phyloP scores from a whole-genome alignment of 805 yeast species.

The Yamadazyma takamatsuzukensis region DNA sequence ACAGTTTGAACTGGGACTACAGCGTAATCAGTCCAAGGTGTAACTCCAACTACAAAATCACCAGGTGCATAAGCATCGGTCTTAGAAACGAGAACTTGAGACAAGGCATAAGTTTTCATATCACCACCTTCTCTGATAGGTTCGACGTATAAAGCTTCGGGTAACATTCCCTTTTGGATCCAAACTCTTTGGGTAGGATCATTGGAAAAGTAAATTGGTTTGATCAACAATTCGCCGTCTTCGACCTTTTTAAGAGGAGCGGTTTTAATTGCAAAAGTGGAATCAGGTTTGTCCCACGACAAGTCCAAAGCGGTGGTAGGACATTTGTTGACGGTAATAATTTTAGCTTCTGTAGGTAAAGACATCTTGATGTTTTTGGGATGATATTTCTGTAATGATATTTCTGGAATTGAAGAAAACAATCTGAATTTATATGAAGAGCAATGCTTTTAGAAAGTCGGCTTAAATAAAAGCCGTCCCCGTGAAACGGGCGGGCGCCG shows the following conservation, averaged over 20 bases:
- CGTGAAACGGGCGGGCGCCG: too few species aligned
- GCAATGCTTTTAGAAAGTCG: too few species aligned
- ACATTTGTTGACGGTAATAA: conserved; percentile 16
- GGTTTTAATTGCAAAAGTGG: conserved; percentile 25
- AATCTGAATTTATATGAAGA: too few species aligned
- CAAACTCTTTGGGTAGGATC: conserved; percentile 37
- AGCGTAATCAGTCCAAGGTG: conserved; percentile 23
- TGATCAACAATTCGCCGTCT: conserved; percentile 25
- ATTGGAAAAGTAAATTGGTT: conserved; percentile 27
- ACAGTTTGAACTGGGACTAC: conserved; percentile 14
- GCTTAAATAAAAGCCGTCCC: too few species aligned
- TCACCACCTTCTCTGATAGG: conserved; percentile 21
- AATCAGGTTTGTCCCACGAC: conserved; percentile 17
- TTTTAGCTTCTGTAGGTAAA: conserved; percentile 1
- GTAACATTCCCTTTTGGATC: conserved; percentile 26
- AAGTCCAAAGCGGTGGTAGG: conserved; percentile 18
- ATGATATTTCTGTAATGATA: too few species aligned
- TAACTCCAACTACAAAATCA: conserved; percentile 18
- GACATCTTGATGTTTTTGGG: too few species aligned
- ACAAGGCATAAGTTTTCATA: conserved; percentile 20
- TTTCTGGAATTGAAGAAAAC: too few species aligned
- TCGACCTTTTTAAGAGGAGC: conserved; percentile 13
- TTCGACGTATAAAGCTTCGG: conserved; percentile 18
- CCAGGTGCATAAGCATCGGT: conserved; percentile 20
- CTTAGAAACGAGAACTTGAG: conserved; percentile 23